Conservation (phyloP, 2,329 filamentous ascomycete genomes). For the Pseudomassariella vexata region DNA sequence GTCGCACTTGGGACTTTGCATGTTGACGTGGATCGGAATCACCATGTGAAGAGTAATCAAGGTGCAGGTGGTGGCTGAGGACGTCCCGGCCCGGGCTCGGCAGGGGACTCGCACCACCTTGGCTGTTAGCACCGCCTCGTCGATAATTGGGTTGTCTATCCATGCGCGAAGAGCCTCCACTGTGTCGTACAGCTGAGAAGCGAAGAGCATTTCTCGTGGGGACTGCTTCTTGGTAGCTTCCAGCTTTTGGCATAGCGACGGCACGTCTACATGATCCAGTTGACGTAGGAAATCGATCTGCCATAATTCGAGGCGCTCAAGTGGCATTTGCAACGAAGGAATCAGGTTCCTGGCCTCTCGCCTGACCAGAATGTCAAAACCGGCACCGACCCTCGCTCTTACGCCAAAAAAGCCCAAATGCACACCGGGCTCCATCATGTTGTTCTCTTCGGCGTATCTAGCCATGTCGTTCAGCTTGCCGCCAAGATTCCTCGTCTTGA, state of each 20-base stretch:
- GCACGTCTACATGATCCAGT: slow-evolving; percentile 38
- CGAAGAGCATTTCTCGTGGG: slow-evolving; percentile 37
- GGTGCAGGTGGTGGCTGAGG: slow-evolving; percentile 17
- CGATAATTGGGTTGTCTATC: slow-evolving; percentile 33
- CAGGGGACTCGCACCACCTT: slow-evolving; percentile 34
- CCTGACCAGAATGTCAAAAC: slow-evolving; percentile 59
- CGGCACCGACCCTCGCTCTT: slow-evolving; percentile 43
- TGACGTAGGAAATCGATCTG: slow-evolving; percentile 49
- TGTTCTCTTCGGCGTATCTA: slow-evolving; percentile 42
- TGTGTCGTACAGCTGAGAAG: slow-evolving; percentile 33
- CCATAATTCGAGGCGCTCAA: slow-evolving; percentile 45
- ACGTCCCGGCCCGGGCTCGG: slow-evolving; percentile 10
- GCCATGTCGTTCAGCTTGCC: slow-evolving; percentile 60
- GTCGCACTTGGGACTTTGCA: slow-evolving; percentile 44
- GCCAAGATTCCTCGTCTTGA: slow-evolving; percentile 57
- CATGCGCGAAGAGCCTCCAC: slow-evolving; percentile 29
- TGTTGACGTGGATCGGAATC: slow-evolving; percentile 52
- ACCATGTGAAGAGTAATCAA: slow-evolving; percentile 56
- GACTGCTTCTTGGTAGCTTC: slow-evolving; percentile 29
- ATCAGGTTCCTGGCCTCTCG: slow-evolving; percentile 52
- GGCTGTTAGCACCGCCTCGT: slow-evolving; percentile 32
- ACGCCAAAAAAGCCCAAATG: slow-evolving; percentile 56
- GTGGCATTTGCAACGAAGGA: slow-evolving; percentile 50
- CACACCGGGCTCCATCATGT: slow-evolving; percentile 44
- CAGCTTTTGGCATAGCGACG: slow-evolving; percentile 31